Base-by-base conservation (phyloP, 306 rosid genomes). In the Oemleria cerasiformis region DNA sequence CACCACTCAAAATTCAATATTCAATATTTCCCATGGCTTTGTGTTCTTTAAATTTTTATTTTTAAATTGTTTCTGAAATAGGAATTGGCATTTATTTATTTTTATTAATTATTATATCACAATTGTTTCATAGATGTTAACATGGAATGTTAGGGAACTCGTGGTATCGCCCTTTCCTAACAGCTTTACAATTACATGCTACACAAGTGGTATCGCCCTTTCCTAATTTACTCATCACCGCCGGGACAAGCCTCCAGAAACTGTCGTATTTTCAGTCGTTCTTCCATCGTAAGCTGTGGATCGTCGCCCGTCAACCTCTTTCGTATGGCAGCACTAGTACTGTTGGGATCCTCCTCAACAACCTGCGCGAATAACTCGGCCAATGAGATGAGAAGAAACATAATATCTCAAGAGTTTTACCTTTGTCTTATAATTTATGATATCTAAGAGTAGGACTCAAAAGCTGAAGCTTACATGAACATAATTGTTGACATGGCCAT, bases 401-500 rank as follows among this genome's bases (percentile, higher is more conserved):
- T 8, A 5, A 53, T 13, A 58, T 58, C 19, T 58, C 40, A 38
- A 25, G 23, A 44, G 36, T 65, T n/a, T 25, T 30, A 25, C 63
- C 2, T 6, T 25, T 23, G 25, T 58, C 17, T 12, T 58, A 47
- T 8, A 45, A 47, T 25, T 47, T 9, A n/a, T 7, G 4, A 34
- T 62, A 9, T 6, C 30, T 39, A n/a, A n/a, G n/a, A n/a, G n/a
- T n/a, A 11, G 69, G 3, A 55, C 45, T 54, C 65, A 40, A 25
- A 30, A 73, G 65, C 50, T 69, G 70, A 75, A 73, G 56, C 87
- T 79, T 95, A 91, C 99, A 23, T 86, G 78, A 56, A 89, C 63
- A 73, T 76, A 88, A 82, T 91, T 95, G 80, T 91, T 95, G 78
- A 89, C 87, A 70, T 95, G 92, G 73, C 97, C 99, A 49, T 91